Conservation (phyloP, 345 rosid species). For the Eucalyptus regnans region DNA sequence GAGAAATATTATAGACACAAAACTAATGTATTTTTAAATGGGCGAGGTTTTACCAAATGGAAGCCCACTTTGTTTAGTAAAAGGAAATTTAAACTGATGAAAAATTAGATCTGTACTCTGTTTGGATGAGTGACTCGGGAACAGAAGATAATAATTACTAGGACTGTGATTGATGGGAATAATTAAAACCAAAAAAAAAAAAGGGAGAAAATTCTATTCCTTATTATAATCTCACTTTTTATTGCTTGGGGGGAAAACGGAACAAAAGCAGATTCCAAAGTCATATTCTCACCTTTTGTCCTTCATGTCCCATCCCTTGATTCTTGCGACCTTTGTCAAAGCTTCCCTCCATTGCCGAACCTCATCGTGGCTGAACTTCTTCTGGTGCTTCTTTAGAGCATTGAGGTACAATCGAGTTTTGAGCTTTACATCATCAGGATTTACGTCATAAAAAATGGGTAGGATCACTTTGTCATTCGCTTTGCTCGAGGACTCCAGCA, state of each 20-base stretch:
- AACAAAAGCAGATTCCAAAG: neutral
- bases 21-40: neutral
- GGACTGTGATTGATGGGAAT: neutral
- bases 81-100: neutral
- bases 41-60: neutral
- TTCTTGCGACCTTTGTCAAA: neutral
- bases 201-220: neutral
- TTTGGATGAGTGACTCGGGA: neutral
- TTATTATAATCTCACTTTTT: neutral
- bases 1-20: neutral
- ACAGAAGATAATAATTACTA: neutral
- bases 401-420: neutral
- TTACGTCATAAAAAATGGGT: neutral
- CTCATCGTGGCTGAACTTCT: neutral
- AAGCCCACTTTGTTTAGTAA: neutral
- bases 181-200: too few relatives aligned
- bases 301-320: neutral
- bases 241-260: fast-evolving
- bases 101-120: neutral
- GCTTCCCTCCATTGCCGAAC: neutral
- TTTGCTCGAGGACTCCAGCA: neutral
- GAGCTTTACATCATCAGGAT: neutral
- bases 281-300: neutral
- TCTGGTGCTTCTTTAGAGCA: neutral
- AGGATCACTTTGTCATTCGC: neutral